Evolutionary conservation across 257 asterid genomes (phyloP).

Genomic region (Gynochthodes officinalis): DNA sequence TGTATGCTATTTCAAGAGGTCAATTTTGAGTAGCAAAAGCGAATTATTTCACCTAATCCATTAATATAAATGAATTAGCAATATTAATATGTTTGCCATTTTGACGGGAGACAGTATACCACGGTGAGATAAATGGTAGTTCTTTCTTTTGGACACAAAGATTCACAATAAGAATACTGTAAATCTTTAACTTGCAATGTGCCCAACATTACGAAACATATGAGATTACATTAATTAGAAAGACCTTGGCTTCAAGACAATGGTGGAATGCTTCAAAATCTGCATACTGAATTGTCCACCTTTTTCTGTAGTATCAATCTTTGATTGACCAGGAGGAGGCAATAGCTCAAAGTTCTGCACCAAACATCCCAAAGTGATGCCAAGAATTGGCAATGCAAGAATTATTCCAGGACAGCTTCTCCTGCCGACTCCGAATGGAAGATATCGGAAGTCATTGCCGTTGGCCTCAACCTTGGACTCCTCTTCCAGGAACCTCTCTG

Average conservation of each 20-base stretch:
- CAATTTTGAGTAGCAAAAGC: too few relatives aligned
- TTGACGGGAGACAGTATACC: too few relatives aligned
- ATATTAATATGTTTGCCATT: too few relatives aligned
- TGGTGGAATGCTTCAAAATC: constrained; percentile 66
- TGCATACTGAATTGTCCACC: constrained; percentile 78
- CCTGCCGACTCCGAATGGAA: constrained; percentile 80
- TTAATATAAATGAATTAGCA: too few relatives aligned
- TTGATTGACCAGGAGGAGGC: constrained; percentile 75
- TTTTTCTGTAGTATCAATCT: constrained; percentile 65
- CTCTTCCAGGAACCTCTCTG: constrained; percentile 79
- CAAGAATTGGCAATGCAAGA: constrained; percentile 77
- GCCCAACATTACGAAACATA: background rate
- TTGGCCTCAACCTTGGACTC: constrained; percentile 70
- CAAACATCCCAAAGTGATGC: constrained; percentile 66
- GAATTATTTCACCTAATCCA: too few relatives aligned
- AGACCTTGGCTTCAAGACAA: constrained; percentile 58
- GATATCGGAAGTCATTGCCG: constrained; percentile 72
- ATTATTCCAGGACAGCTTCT: constrained; percentile 92
- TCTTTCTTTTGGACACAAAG: too few relatives aligned
- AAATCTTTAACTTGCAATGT: background rate
- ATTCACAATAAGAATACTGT: constrained; percentile 2
- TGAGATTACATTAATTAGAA: constrained; percentile 8
- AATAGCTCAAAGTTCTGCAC: constrained; percentile 82
- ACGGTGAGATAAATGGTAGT: too few relatives aligned
- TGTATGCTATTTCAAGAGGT: too few relatives aligned